Evolutionary conservation across 345 rosid species (phyloP), one percentile per base, ranked within the genome.

Genomic region (Orychophragmus violaceus): DNA sequence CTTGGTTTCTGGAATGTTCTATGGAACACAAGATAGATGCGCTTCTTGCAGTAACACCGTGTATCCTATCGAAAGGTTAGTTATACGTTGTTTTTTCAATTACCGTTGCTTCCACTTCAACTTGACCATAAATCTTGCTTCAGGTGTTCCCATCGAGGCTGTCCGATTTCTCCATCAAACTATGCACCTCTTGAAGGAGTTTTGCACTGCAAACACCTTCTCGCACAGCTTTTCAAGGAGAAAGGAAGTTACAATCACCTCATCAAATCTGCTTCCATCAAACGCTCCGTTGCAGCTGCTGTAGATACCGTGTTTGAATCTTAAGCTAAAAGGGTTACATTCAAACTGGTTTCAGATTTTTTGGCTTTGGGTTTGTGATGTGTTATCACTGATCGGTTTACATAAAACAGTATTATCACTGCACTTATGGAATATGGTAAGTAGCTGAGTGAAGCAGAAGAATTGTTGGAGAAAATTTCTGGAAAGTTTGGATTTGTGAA

Each of bases 111-210:
- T 5, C 14, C 59, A 23, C 49, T 17, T 58, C 96, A 80, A 53
- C 77, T 86, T 5, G 90, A 93, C 78, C 97, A 90, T 77, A 93
- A 93, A 62, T 81, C 97, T 21, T 93, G 98, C 72, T 94, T 94
- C 85, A 94, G 80, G 70, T 94, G 98, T 84, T 88, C 90, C 6
- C 97, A 90, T 12, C 96, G 97, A 56, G 97, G 98, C n/a, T 93
- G 98, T 62, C 66, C 98, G 8, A 30, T 95, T 29, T 78, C 87
- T 18, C 97, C 97, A n/a, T 95, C 99, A 24, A 90, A 82, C 62
- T 95, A 95, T 29, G 99, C 99, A n/a, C 97, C 99, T 3, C 89
- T 95, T 0, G 95, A 95, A 51, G 97, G 99, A 29, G 77, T 87
- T 41, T 74, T 95, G 66, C 89, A 95, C 62, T 95, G 99, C 82